Evolutionary conservation across 148 eudicot species (phyloP).

Genomic region (Arbutus unedo): DNA sequence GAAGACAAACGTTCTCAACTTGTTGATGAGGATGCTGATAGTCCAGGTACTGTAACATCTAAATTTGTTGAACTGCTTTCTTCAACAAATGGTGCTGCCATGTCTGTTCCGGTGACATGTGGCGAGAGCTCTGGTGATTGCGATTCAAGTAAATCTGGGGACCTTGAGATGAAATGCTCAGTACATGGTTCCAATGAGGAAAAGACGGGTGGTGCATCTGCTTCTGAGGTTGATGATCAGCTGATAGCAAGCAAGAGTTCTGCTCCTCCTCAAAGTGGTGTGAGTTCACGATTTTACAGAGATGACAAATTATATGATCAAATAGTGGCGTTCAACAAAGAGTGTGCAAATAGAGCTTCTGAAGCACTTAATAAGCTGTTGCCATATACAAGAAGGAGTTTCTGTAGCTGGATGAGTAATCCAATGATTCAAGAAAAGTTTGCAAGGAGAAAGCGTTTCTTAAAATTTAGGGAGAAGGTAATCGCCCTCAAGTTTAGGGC

Average conservation of each 20-base stretch:
- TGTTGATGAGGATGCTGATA: constrained; percentile 49
- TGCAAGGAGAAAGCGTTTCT: constrained; percentile 42
- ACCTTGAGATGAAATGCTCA: constrained; percentile 20
- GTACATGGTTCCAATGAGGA: constrained; percentile 23
- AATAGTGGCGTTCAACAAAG: constrained; percentile 59
- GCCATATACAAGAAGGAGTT: constrained; percentile 27
- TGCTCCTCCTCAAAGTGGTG: constrained; percentile 4
- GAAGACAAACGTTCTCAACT: constrained; percentile 27
- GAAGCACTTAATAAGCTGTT: constrained; percentile 48
- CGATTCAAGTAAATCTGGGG: constrained; percentile 12
- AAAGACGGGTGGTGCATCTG: constrained; percentile 23
- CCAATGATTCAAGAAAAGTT: constrained; percentile 42
- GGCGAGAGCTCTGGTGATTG: constrained; percentile 15
- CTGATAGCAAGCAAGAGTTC: constrained; percentile 6
- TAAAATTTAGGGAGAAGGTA: constrained; percentile 65
- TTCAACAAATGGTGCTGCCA: constrained; percentile 16
- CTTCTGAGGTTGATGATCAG: constrained; percentile 24
- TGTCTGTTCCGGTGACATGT: constrained; percentile 12
- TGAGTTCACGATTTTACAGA: constrained; percentile 11
- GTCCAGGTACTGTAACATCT: constrained; percentile 78
- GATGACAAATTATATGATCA: constrained; percentile 29
- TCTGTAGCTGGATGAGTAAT: constrained; percentile 27
- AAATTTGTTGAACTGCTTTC: constrained; percentile 41
- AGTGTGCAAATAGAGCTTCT: constrained; percentile 48
- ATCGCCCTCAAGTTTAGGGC: constrained; percentile 64